Base-by-base conservation (phyloP, 371 early-diverging fungal species). In the Chytridium lagenaria region DNA sequence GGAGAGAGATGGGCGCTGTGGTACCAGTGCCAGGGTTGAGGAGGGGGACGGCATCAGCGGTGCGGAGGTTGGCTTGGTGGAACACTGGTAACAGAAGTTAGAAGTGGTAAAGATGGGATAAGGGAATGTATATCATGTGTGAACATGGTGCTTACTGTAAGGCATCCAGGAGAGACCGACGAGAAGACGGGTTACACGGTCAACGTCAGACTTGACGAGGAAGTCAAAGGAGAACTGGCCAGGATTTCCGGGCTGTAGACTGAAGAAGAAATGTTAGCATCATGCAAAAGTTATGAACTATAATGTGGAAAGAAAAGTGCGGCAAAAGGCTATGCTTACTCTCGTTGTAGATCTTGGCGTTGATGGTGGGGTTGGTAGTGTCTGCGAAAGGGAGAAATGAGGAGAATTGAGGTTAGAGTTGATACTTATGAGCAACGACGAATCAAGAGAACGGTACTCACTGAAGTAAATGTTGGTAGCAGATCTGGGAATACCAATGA, bases 31-130 rank as follows among this genome's bases (percentile, higher is more conserved):
- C 44, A 50, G 70, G 38, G 39, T 31, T 44, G 44, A n/a, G 22
- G 33, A 68, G 2, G 28, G 28, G 7, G 36, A 59, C 50, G 61
- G 59, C 39, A 50, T 73, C 74, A 38, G 69, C 63, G 69, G 28
- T 77, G 50, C 77, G 77, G 15, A 77, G 70, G 72, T 77, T 77
- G 38, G 73, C 77, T 65, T 77, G 77, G 73, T 77, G 77, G 70
- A 77, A 77, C 77, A 73, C 44, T 44, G 44, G 44, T 12, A 44
- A 44, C n/a, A n/a, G n/a, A n/a, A n/a, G n/a, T n/a, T n/a, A n/a
- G n/a, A n/a, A n/a, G n/a, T n/a, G 44, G 44, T 12, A 19, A 44
- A 44, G 19, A 44, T 12, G 7, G 12, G 44, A 12, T 44, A 44
- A 19, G 12, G 19, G 12, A 44, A 44, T 19, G 44, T 44, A 12